phyloP scores from a whole-genome alignment of 768 basidiomycete species.

The Cytidiella melzeri region DNA sequence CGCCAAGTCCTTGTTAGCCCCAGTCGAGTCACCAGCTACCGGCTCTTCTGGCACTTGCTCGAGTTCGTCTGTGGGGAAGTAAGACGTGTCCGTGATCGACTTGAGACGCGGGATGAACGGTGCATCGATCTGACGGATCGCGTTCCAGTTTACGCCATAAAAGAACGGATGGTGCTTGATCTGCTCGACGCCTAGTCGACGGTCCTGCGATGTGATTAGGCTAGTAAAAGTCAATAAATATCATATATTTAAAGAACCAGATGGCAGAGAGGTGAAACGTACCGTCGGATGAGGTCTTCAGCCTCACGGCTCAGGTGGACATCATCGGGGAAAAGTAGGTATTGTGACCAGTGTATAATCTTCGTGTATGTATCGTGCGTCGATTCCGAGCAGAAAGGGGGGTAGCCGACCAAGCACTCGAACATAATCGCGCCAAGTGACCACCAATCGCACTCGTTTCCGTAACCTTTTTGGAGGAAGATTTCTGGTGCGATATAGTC shows the following conservation, averaged over 20 bases:
- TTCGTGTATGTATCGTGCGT: conserved; percentile 98
- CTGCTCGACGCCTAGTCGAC: conserved; percentile 73
- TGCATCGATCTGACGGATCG: conserved; percentile 83
- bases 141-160: conserved; percentile 91
- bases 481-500: conserved; percentile 98
- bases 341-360: conserved; percentile 90
- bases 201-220: conserved; percentile 80
- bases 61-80: conserved; percentile 93
- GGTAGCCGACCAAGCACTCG: conserved; percentile 95
- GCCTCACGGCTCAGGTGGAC: conserved; percentile 88
- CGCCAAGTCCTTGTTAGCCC: conserved; percentile 49
- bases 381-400: conserved; percentile 93
- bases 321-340: conserved; percentile 88
- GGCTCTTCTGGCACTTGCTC: conserved; percentile 62
- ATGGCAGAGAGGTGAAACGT: conserved; percentile 18
- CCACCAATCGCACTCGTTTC: conserved; percentile 99
- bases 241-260: not conserved
- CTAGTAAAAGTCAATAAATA: conserved; percentile 28
- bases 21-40: conserved; percentile 30
- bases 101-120: conserved; percentile 95
- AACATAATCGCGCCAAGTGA: conserved; percentile 98
- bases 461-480: conserved; percentile 95
- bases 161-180: conserved; percentile 92
- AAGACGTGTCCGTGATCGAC: conserved; percentile 94
- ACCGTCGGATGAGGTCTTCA: conserved; percentile 85